These are phyloP conservation scores for Medicago ruthenica DNA, from an alignment of 306 rosid genomes.

Conservation along the genomic window DNA sequence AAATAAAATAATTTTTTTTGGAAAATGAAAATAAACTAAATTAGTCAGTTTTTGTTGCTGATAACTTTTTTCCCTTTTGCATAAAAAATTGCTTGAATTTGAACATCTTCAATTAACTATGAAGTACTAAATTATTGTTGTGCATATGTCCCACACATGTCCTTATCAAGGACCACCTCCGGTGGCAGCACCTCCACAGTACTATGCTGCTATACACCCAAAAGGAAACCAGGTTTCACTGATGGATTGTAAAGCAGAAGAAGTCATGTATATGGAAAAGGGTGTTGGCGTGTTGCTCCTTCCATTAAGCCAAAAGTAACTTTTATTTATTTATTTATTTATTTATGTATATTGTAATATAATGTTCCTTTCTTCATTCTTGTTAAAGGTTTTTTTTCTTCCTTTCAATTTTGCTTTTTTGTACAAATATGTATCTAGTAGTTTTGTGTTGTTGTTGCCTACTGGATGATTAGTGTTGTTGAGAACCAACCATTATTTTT, in stretches of 20 bases:
- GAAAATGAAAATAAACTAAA: neutral
- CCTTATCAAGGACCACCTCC: slow-evolving; percentile 74
- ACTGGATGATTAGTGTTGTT: slow-evolving; percentile 60
- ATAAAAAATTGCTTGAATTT: slow-evolving; percentile 11
- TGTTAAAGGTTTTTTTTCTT: slow-evolving; percentile 2
- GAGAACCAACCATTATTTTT: slow-evolving; percentile 54
- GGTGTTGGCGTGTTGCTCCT: slow-evolving; percentile 21
- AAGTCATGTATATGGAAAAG: neutral
- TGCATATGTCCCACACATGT: slow-evolving; percentile 36
- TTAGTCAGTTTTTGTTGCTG: neutral
- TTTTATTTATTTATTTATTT: neutral
- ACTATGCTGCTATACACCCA: slow-evolving; percentile 57
- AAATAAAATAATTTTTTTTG: too few relatives aligned
- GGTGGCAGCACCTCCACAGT: slow-evolving; percentile 71
- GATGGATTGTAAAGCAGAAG: slow-evolving; percentile 55
- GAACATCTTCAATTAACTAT: slow-evolving; percentile 35
- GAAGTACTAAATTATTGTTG: slow-evolving; percentile 30
- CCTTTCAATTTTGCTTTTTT: neutral
- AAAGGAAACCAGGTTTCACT: slow-evolving; percentile 50
- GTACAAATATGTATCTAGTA: slow-evolving; percentile 50
- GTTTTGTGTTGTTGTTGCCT: slow-evolving; percentile 65
- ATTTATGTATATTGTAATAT: neutral
- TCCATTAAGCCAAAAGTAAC: slow-evolving; percentile 32
- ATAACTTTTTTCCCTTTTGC: neutral
- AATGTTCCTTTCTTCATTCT: slow-evolving; percentile 3